A percentile compares a stretch with the other conserved stretches of the same genome.
These are phyloP conservation scores for Austroboletus novae-zelandiae DNA, from an alignment of 1,284 basidiomycete species.

Conservation along the genomic window DNA sequence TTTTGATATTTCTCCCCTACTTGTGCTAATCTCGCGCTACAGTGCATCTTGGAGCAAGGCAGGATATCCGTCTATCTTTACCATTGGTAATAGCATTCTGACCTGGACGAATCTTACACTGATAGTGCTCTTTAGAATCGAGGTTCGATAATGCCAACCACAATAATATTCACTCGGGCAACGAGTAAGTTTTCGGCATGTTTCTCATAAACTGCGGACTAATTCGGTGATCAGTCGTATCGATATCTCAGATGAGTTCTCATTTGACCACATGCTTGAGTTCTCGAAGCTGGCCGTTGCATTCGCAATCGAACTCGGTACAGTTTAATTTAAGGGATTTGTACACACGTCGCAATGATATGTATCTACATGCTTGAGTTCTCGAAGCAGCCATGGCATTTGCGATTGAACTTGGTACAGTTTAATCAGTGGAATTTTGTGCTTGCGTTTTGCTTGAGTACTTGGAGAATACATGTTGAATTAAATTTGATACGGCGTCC, in stretches of 20 bases:
- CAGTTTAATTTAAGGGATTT: conserved; percentile 25
- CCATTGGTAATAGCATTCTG: conserved; percentile 61
- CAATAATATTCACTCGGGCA: conserved; percentile 76
- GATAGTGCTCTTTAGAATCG: conserved; percentile 49
- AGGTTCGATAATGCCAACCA: conserved; percentile 70
- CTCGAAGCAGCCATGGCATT: no score
- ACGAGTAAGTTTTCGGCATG: conserved; percentile 57
- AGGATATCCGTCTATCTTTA: conserved; percentile 82
- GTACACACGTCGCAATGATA: no score
- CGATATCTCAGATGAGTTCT: conserved; percentile 85
- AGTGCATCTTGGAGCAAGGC: conserved; percentile 86
- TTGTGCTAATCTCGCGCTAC: conserved; percentile 26
- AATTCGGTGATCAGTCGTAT: conserved; percentile 54
- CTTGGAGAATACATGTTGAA: no score
- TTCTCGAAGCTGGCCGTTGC: conserved; percentile 90
- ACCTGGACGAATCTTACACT: conserved; percentile 12
- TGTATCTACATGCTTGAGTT: no score
- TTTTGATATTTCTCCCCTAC: conserved; percentile 17
- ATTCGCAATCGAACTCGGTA: conserved; percentile 78
- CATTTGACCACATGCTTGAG: conserved; percentile 77
- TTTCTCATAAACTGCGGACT: conserved; percentile 11
- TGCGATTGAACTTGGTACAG: no score
- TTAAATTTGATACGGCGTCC: no score
- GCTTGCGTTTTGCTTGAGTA: no score
- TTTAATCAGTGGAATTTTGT: no score